Evolutionary conservation across 805 yeast genomes (phyloP).

Genomic region (Huiozyma sinensis): DNA sequence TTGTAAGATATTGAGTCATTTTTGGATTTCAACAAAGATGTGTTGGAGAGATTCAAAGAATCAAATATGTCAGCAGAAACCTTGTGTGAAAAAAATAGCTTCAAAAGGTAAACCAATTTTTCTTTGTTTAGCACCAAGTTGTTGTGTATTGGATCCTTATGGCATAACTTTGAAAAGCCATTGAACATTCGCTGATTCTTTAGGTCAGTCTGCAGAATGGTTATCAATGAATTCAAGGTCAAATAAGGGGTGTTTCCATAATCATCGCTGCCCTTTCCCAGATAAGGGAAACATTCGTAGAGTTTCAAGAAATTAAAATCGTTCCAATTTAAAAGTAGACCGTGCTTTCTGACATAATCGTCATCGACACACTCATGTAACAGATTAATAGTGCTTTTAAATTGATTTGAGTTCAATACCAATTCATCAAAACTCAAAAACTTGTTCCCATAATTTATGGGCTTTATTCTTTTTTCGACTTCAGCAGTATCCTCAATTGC

Average conservation of each 20-base stretch:
- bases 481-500: not conserved
- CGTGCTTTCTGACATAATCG: slow-evolving; percentile 19
- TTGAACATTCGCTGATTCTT: slow-evolving; percentile 27
- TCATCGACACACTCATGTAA: slow-evolving; percentile 26
- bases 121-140: slow-evolving; percentile 27
- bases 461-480: slow-evolving; percentile 9
- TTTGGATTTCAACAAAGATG: slow-evolving; percentile 18
- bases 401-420: slow-evolving; percentile 21
- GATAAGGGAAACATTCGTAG: slow-evolving; percentile 18
- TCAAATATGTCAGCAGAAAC: slow-evolving; percentile 28
- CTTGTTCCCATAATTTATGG: slow-evolving; percentile 31
- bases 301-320: slow-evolving; percentile 20
- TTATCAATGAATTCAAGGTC: slow-evolving; percentile 31
- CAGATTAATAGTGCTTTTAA: slow-evolving; percentile 26
- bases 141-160: slow-evolving; percentile 20
- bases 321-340: slow-evolving; percentile 28
- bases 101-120: slow-evolving; percentile 27
- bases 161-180: slow-evolving; percentile 25
- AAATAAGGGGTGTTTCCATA: slow-evolving; percentile 17
- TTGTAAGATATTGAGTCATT: slow-evolving; percentile 28
- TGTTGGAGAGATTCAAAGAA: slow-evolving; percentile 26
- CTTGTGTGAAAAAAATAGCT: slow-evolving; percentile 30
- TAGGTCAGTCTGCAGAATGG: slow-evolving; percentile 33
- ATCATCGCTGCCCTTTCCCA: slow-evolving; percentile 1
- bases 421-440: slow-evolving; percentile 32